These are phyloP conservation scores for Stemphylium lycopersici DNA, from an alignment of 2,329 filamentous ascomycete genomes.

Conservation along the genomic window DNA sequence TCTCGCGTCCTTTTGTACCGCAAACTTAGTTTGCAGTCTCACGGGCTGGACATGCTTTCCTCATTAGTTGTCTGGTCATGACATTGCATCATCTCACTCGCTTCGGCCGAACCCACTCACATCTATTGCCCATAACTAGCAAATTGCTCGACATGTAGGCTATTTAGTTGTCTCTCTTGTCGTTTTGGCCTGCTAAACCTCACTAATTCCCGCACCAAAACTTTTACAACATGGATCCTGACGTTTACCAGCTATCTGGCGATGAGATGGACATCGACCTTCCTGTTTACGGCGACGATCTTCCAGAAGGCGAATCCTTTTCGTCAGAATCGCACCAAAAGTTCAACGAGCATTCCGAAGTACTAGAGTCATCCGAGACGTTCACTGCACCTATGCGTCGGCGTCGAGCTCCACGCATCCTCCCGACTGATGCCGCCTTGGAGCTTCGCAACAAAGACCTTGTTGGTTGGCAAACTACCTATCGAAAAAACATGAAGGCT, in stretches of 20 bases:
- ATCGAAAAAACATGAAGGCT: conserved; percentile 65
- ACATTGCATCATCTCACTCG: conserved; percentile 9
- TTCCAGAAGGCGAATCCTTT: conserved; percentile 40
- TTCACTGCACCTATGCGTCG: conserved; percentile 52
- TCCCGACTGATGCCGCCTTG: conserved; percentile 57
- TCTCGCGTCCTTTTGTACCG: conserved; percentile 11
- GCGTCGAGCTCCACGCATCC: conserved; percentile 45
- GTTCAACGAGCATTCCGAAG: conserved; percentile 22
- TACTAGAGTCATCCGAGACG: conserved; percentile 44
- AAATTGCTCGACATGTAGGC: too few relatives aligned
- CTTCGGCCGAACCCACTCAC: neutral
- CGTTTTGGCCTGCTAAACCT: neutral
- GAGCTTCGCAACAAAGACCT: conserved; percentile 64
- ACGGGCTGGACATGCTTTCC: neutral
- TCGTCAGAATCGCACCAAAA: conserved; percentile 22
- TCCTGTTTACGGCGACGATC: conserved; percentile 42
- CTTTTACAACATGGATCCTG: conserved; percentile 13
- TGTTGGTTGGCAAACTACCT: conserved; percentile 63
- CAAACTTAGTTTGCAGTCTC: neutral
- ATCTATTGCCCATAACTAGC: neutral
- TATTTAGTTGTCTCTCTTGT: neutral
- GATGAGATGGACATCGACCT: conserved; percentile 41
- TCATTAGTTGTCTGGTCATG: conserved; percentile 1
- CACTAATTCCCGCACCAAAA: neutral
- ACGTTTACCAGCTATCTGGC: conserved; percentile 28